Evolutionary conservation across 192 early-diverging fungal genomes (phyloP).

Genomic region (Backusella liffmaniae): DNA sequence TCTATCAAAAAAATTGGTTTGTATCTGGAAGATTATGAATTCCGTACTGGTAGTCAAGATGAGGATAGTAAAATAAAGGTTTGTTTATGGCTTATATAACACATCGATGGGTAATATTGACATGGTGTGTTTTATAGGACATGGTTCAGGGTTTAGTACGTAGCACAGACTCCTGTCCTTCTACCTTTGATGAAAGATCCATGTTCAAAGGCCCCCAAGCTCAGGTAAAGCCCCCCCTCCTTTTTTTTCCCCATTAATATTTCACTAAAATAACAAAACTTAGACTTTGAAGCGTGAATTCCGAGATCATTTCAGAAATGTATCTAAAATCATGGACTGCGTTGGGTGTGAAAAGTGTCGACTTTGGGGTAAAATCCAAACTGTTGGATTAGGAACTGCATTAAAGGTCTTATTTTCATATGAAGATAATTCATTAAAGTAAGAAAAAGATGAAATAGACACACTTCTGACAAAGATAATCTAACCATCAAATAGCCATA

Average conservation of each 20-base stretch:
- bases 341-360: conserved; percentile 98
- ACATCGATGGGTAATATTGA: background rate
- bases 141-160: conserved; percentile 62
- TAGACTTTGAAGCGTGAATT: conserved; percentile 82
- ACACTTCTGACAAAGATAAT: background rate
- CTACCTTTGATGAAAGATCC: conserved; percentile 88
- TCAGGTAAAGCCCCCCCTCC: conserved; percentile 3
- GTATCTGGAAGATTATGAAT: conserved; percentile 74
- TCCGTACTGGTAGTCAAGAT: conserved; percentile 62
- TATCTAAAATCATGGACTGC: conserved; percentile 98
- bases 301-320: conserved; percentile 91
- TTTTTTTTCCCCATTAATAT: background rate
- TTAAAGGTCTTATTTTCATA: conserved; percentile 95
- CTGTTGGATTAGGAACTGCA: conserved; percentile 92
- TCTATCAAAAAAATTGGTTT: conserved; percentile 81
- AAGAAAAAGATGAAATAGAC: conserved; percentile 11
- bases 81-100: background rate
- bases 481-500: conserved; percentile 33
- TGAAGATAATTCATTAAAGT: conserved; percentile 55
- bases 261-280: background rate
- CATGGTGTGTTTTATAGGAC: conserved; percentile 27
- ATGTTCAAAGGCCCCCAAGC: conserved; percentile 76
- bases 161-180: conserved; percentile 59
- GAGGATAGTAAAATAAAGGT: conserved; percentile 57
- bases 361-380: conserved; percentile 98